These are phyloP conservation scores for Plasmodium coatneyi DNA, from an alignment of 169 alveolate genomes.

Conservation along the genomic window DNA sequence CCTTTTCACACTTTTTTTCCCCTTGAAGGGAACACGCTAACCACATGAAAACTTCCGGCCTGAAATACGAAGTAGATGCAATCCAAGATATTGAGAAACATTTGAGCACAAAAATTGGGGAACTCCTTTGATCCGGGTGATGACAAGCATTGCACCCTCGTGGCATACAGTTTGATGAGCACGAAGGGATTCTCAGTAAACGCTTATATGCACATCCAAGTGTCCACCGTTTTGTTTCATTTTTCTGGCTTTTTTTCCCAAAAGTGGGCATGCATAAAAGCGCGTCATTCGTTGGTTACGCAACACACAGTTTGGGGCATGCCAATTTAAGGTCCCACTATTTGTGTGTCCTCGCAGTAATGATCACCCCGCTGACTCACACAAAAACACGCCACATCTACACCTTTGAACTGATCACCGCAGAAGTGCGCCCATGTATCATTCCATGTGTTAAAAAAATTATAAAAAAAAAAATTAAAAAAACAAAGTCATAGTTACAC, in stretches of 20 bases:
- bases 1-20: neutral
- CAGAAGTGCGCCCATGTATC: neutral
- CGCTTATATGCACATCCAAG: neutral
- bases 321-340: neutral
- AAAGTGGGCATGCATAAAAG: neutral
- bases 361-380: neutral
- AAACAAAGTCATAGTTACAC: neutral
- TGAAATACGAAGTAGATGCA: slow-evolving; percentile 69
- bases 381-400: neutral
- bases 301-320: neutral
- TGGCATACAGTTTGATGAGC: neutral
- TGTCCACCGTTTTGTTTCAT: neutral
- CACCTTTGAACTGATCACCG: neutral
- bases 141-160: neutral
- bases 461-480: slow-evolving; percentile 3
- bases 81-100: slow-evolving; percentile 54
- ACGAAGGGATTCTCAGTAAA: neutral
- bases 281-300: neutral
- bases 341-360: neutral
- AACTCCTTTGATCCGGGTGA: slow-evolving; percentile 7
- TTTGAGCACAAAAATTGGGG: slow-evolving; percentile 15
- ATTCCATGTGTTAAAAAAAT: neutral
- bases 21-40: slow-evolving; percentile 22
- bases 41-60: slow-evolving; percentile 55
- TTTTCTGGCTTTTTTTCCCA: neutral